phyloP scores from a whole-genome alignment of 257 asterid genomes.

The Lantana camara region DNA sequence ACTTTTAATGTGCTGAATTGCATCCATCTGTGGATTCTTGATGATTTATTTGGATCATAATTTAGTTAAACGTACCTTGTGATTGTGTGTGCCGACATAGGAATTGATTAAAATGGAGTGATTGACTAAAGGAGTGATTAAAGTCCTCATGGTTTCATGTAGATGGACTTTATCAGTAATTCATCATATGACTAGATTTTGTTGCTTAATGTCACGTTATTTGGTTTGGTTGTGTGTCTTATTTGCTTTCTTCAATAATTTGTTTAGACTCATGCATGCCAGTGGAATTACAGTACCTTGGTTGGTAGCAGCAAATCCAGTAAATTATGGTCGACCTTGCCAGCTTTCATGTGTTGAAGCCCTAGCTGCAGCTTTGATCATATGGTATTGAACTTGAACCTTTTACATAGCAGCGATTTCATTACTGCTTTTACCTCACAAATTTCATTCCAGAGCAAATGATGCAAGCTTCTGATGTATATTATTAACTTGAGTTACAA shows the following conservation, averaged over 20 bases:
- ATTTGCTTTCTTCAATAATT: constrained; percentile 7
- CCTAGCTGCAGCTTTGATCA: constrained; percentile 87
- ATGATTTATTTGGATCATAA: background rate
- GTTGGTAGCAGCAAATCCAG: constrained; percentile 99
- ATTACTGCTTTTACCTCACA: background rate
- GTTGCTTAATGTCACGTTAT: background rate
- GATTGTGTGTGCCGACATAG: too few relatives aligned
- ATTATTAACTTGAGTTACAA: constrained; percentile 3
- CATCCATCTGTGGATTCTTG: background rate
- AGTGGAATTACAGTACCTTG: constrained; percentile 76
- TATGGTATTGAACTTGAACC: constrained; percentile 57
- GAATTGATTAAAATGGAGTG: background rate
- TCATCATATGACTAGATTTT: background rate
- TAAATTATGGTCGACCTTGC: constrained; percentile 95
- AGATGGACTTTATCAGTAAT: background rate
- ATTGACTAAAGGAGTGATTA: background rate
- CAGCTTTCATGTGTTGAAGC: constrained; percentile 98
- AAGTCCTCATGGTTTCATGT: background rate
- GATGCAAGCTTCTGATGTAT: background rate
- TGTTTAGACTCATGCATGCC: constrained; percentile 24
- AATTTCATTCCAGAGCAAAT: background rate
- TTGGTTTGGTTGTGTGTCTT: constrained; percentile 5
- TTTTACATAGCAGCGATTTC: constrained; percentile 8
- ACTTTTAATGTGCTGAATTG: background rate
- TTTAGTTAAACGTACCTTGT: too few relatives aligned